These are phyloP conservation scores for Scedosporium dehoogii DNA, from an alignment of 2,329 filamentous ascomycete species.

Conservation along the genomic window DNA sequence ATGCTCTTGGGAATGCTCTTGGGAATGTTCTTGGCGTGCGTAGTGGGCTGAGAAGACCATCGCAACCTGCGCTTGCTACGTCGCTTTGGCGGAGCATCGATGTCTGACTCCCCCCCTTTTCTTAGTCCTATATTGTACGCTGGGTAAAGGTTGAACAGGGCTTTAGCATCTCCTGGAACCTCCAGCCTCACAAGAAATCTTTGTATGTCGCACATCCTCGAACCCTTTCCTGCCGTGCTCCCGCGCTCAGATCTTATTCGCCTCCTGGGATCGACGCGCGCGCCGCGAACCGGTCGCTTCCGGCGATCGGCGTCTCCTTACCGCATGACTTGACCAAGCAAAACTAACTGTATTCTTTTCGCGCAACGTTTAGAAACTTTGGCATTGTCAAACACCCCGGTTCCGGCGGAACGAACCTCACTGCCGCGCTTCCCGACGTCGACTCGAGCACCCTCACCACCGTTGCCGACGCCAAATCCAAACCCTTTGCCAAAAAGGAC, in stretches of 20 bases:
- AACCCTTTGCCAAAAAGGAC: conserved; percentile 45
- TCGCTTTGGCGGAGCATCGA: no score
- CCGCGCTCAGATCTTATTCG: background rate
- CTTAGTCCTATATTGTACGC: conserved; percentile 89
- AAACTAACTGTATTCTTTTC: conserved; percentile 2
- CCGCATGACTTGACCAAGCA: background rate
- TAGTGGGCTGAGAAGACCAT: no score
- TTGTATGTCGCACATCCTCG: conserved; percentile 43
- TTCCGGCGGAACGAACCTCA: conserved; percentile 44
- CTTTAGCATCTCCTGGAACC: conserved; percentile 93
- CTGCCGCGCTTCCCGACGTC: conserved; percentile 32
- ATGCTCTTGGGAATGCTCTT: background rate
- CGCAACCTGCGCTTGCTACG: background rate
- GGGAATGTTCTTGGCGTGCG: background rate
- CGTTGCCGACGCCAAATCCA: conserved; percentile 32
- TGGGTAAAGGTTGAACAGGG: conserved; percentile 89
- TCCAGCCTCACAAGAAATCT: conserved; percentile 96
- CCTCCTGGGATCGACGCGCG: background rate
- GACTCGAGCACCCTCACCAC: conserved; percentile 37
- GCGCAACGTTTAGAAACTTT: conserved; percentile 58
- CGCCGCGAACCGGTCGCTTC: background rate
- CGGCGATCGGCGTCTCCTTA: background rate
- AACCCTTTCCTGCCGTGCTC: conserved; percentile 11
- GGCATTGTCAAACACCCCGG: conserved; percentile 96
- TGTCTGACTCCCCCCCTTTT: background rate